Base-by-base conservation (phyloP, 176 grass and related monocot species). In the Eremochloa ophiuroides region DNA sequence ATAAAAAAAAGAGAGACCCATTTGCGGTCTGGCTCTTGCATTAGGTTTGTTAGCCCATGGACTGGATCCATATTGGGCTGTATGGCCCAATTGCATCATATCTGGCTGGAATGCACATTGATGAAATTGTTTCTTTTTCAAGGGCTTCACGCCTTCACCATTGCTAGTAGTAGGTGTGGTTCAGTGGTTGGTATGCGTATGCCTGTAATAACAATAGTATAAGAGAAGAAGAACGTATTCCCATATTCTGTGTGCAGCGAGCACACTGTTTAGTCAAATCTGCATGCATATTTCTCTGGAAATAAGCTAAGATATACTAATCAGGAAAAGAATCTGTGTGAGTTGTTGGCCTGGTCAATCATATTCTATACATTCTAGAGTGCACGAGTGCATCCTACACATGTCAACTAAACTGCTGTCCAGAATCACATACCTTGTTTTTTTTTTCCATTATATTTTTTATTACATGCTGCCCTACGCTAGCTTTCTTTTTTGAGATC, bases 221-320 rank as follows among this genome's bases (percentile, higher is more conserved):
- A 48, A 48, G 0, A 11, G 40, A 18, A 6, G 46, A 18, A 48
- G 46, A 48, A 48, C 46, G 46, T 48, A 48, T 3, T 6, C 47
- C 20, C 71, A 63, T 28, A 73, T 25, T 79, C 55, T 71, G 39
- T 70, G 53, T 66, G 50, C 4, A 56, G 20, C 51, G 51, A 85
- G 75, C 31, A 31, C 22, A 14, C 43, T 56, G 42, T 41, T 76
- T 78, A 34, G 42, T 20, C 47, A 43, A 70, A n/a, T 39, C 66
- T 3, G 39, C 9, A 46, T 50, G n/a, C 25, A 16, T 23, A 0
- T 56, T 33, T 20, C 56, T 42, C 37, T 20, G 18, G 4, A 23
- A 2, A 23, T 34, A 33, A 14, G 1, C 48, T 77, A 44, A n/a
- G 35, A 22, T 2, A 26, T 25, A 3, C 50, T n/a, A 63, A 39